A percentile compares a stretch with the other conserved stretches of the same genome.
Conservation (phyloP, 2,329 filamentous ascomycete genomes). For the Passalora sequoiae region DNA sequence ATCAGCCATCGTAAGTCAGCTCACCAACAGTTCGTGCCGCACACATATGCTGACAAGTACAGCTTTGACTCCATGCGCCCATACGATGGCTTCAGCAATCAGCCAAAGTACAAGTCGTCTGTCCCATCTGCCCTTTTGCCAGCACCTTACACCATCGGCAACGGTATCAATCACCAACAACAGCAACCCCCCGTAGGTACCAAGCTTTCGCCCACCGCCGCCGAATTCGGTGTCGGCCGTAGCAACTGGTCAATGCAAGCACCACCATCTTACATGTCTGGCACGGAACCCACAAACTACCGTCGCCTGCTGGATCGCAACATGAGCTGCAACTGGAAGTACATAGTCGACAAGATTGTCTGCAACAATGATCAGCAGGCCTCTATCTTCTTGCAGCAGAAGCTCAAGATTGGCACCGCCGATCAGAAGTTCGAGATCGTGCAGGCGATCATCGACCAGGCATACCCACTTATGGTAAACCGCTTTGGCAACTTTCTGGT, state of each 20-base stretch:
- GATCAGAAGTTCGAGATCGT: constrained; percentile 98
- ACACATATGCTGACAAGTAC: too few species aligned
- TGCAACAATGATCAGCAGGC: constrained; percentile 99
- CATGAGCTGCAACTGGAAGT: constrained; percentile 98
- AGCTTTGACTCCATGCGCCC: constrained; percentile 18
- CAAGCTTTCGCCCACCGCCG: constrained; percentile 43
- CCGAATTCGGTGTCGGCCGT: constrained; percentile 40
- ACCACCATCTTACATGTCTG: constrained; percentile 62
- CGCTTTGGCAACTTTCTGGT: constrained; percentile 98
- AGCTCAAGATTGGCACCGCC: constrained; percentile 89
- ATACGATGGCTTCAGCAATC: constrained; percentile 12
- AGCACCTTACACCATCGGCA: constrained; percentile 16
- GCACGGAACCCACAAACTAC: constrained; percentile 92
- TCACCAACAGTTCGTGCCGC: neutral
- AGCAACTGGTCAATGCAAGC: constrained; percentile 34
- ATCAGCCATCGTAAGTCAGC: constrained; percentile 18
- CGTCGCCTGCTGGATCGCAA: constrained; percentile 90
- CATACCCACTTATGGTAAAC: constrained; percentile 95
- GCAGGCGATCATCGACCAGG: constrained; percentile 89
- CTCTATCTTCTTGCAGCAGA: constrained; percentile 97
- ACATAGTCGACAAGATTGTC: constrained; percentile 98
- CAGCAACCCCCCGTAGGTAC: constrained; percentile 36
- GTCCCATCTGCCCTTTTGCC: constrained; percentile 25
- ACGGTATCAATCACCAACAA: constrained; percentile 11
- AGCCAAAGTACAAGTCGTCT: constrained; percentile 25